A percentile compares a stretch with the other conserved stretches of the same genome.
phyloP scores from a whole-genome alignment of 2,329 filamentous ascomycete genomes.

The Trichocomaceae sp. region DNA sequence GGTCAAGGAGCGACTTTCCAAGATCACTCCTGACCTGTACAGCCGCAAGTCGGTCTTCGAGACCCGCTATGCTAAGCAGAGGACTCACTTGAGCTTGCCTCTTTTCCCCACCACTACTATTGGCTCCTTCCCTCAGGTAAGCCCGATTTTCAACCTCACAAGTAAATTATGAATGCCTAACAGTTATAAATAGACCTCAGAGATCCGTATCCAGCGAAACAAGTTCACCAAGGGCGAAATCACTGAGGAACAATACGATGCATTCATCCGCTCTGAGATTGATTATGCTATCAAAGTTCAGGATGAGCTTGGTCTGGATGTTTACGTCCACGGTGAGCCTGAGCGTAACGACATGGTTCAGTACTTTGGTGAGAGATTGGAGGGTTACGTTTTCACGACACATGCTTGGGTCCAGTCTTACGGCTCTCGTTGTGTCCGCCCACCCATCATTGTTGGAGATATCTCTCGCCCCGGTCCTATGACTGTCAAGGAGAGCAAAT shows the following conservation, averaged over 20 bases:
- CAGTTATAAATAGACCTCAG: constrained; percentile 57
- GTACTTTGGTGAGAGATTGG: constrained; percentile 94
- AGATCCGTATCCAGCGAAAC: constrained; percentile 94
- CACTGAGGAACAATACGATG: constrained; percentile 84
- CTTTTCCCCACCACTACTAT: constrained; percentile 99
- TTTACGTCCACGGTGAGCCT: constrained; percentile 96
- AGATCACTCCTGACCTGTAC: constrained; percentile 78
- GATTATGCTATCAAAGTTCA: constrained; percentile 91
- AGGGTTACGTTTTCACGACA: constrained; percentile 98
- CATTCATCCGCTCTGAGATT: constrained; percentile 99
- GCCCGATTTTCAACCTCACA: constrained; percentile 19
- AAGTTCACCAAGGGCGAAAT: constrained; percentile 99
- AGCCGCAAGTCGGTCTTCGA: constrained; percentile 89
- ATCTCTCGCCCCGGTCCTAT: constrained; percentile 94
- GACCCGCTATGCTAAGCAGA: constrained; percentile 76
- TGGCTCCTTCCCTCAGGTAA: constrained; percentile 83
- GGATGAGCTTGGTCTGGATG: constrained; percentile 94
- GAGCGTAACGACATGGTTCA: constrained; percentile 99
- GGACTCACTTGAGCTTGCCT: constrained; percentile 86
- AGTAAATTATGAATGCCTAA: no score
- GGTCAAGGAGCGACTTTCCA: constrained; percentile 93
- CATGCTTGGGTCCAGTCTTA: constrained; percentile 99
- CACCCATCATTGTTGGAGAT: constrained; percentile 97
- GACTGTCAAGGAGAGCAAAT: constrained; percentile 99
- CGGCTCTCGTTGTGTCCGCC: constrained; percentile 95